Evolutionary conservation across 2,329 filamentous ascomycete species (phyloP), one percentile per base, ranked within the genome.

Genomic region (Fusarium luffae): DNA sequence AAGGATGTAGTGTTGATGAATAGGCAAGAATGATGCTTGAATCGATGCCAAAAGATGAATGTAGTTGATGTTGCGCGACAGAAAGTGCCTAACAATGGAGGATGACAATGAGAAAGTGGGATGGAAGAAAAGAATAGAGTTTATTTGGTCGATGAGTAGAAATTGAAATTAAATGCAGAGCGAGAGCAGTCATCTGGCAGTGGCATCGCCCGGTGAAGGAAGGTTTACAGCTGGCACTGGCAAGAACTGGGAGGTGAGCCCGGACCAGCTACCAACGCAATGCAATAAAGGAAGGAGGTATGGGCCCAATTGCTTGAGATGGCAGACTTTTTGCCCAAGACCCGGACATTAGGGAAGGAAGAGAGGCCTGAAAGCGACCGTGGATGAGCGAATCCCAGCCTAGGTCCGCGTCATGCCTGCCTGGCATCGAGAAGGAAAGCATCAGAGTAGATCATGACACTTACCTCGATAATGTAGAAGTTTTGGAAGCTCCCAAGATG

Each of bases 11-110:
- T 46, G 25, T 61, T 47, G 54, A 43, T 54, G 54, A 46, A 42
- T 48, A 65, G 68, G 68, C 68, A 70, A 69, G 68, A 70, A 71
- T 67, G 63, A 77, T 73, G 70, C 44, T 69, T 54, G 37, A 41
- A 59, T 44, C 25, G 37, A 34, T 52, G 30, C 42, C 68, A 62
- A 68, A 65, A 70, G 51, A 66, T 59, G 46, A 25, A 52, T 43
- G 37, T 27, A 54, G 25, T 28, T 25, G 41, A 55, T 41, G 41
- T 47, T 70, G 28, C 44, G 30, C 41, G 27, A 54, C 61, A 58
- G 59, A 65, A 54, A 28, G 59, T 52, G 43, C 37, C 27, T 47
- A 34, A 37, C 52, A 64, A 55, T 59, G 49, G 11, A 51, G 19
- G 43, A 46, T 49, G 23, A 16, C 12, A 11, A 32, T 18, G 27